phyloP scores from a whole-genome alignment of 306 rosid genomes.

The Senna siamea region DNA sequence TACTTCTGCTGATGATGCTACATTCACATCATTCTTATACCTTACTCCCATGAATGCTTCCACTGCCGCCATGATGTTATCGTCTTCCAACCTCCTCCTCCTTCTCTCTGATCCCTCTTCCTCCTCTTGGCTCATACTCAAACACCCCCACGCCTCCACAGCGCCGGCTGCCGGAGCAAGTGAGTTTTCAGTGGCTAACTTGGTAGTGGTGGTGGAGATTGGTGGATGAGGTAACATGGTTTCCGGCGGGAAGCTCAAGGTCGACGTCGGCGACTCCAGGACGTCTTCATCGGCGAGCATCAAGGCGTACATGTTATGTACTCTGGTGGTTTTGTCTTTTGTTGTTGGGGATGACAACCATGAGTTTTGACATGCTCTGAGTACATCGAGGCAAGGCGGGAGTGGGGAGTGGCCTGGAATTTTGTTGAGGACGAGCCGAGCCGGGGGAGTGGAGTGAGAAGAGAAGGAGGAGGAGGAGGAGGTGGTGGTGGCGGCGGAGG shows the following conservation, averaged over 20 bases:
- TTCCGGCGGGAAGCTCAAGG: constrained; percentile 15
- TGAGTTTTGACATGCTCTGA: constrained; percentile 52
- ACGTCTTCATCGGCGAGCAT: constrained; percentile 1
- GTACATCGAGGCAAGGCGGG: constrained; percentile 43
- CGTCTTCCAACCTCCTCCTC: too few relatives aligned
- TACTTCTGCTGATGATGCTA: neutral
- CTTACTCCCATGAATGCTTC: constrained; percentile 36
- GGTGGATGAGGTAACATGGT: neutral
- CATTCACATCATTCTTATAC: neutral
- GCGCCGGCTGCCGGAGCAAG: too few relatives aligned
- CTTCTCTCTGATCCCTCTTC: too few relatives aligned
- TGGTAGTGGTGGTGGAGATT: neutral
- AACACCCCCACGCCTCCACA: neutral
- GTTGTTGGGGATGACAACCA: constrained; percentile 13
- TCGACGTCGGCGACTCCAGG: neutral
- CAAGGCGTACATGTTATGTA: constrained; percentile 35
- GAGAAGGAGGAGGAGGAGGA: too few relatives aligned
- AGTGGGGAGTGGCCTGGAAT: constrained; percentile 16
- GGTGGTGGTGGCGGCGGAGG: neutral
- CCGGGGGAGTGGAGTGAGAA: neutral
- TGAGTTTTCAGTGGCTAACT: too few relatives aligned
- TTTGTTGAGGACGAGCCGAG: constrained; percentile 25
- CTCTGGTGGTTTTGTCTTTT: neutral
- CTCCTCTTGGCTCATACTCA: neutral
- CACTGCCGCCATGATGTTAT: constrained; percentile 33